Evolutionary conservation across 2,329 filamentous ascomycete species (phyloP).

Genomic region (Fusarium sp.): DNA sequence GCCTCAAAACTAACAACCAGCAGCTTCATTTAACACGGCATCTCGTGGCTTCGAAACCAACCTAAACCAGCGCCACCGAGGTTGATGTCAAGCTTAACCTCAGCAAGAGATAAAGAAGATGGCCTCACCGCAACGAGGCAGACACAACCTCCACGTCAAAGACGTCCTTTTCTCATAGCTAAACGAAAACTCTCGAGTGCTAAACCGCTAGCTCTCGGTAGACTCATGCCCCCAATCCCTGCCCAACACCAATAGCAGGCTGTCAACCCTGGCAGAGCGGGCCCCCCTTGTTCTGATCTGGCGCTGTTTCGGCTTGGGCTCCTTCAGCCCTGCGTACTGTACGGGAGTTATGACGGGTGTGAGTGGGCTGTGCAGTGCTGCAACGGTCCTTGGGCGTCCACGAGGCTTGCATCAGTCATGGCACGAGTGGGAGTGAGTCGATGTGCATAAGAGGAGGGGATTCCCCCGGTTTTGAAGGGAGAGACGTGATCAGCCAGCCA

Average conservation of each 20-base stretch:
- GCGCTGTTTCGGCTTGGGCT: background rate
- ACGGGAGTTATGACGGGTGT: background rate
- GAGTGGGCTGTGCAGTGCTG: background rate
- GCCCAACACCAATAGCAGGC: background rate
- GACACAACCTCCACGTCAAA: too few species aligned
- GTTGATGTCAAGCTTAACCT: too few species aligned
- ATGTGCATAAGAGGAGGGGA: slow-evolving; percentile 9
- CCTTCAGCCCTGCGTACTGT: slow-evolving; percentile 33
- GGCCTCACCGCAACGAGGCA: too few species aligned
- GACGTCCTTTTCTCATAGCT: too few species aligned
- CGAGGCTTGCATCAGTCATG: background rate
- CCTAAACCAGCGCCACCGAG: too few species aligned
- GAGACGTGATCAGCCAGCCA: background rate
- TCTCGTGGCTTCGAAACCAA: too few species aligned
- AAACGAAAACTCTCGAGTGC: background rate
- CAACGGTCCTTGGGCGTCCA: slow-evolving; percentile 12
- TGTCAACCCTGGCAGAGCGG: too few species aligned
- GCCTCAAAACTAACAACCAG: too few species aligned
- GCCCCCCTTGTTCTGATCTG: background rate
- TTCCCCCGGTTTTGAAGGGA: background rate
- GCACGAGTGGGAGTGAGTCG: background rate
- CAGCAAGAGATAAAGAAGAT: too few species aligned
- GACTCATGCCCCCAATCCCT: background rate
- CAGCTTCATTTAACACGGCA: too few species aligned
- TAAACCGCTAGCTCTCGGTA: background rate